phyloP scores from a whole-genome alignment of 345 rosid species.

The Populus davidiana region DNA sequence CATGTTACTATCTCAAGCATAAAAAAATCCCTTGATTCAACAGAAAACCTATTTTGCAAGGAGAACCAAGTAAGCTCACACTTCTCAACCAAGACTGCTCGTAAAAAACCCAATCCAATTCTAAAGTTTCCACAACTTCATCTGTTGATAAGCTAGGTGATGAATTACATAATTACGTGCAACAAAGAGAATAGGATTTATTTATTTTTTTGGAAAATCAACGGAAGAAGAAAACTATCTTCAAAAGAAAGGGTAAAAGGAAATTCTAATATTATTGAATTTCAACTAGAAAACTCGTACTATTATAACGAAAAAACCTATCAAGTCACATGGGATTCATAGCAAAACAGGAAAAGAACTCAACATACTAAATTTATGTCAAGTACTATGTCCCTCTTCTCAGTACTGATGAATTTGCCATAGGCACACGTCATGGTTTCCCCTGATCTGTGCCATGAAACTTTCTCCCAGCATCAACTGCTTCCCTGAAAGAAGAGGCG shows the following conservation, averaged over 20 bases:
- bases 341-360: not conserved
- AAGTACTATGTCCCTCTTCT: not conserved
- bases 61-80: too few relatives aligned
- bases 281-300: not conserved
- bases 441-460: conserved; percentile 50
- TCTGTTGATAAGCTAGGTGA: not conserved
- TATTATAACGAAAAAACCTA: too few relatives aligned
- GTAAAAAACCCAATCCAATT: too few relatives aligned
- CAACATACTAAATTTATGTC: not conserved
- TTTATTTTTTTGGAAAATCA: not conserved
- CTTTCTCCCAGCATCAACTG: conserved; percentile 74
- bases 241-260: not conserved
- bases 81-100: too few relatives aligned
- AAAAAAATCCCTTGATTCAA: too few relatives aligned
- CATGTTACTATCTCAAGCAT: too few relatives aligned
- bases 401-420: not conserved
- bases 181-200: too few relatives aligned
- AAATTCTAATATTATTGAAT: not conserved
- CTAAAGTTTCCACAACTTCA: too few relatives aligned
- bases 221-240: not conserved
- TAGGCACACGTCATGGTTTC: conserved; percentile 24
- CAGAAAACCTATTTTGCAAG: too few relatives aligned
- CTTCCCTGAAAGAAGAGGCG: conserved; percentile 49
- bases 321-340: not conserved
- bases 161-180: too few relatives aligned